Evolutionary conservation across 176 grass and related monocot genomes (phyloP).

Genomic region (Ampelocalamus luodianensis): DNA sequence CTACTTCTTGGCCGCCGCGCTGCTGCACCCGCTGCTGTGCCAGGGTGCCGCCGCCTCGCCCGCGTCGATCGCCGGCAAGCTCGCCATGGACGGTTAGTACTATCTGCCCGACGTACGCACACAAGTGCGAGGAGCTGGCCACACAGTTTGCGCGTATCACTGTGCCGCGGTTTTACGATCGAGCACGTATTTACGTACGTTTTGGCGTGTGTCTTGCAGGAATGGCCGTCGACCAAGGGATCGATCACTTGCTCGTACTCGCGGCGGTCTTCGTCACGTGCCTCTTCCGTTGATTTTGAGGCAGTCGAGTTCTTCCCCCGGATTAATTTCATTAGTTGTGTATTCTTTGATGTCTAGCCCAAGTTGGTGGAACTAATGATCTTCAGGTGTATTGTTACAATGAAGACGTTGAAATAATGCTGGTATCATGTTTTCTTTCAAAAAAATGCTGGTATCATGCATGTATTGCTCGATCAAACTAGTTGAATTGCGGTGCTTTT

Average conservation of each 20-base stretch:
- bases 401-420: not conserved
- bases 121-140: not conserved
- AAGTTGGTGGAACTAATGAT: not conserved
- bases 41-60: not conserved
- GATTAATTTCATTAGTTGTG: not conserved
- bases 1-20: slow-evolving; percentile 12
- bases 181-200: too few relatives aligned
- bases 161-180: not conserved
- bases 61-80: not conserved
- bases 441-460: too few relatives aligned
- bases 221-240: slow-evolving; percentile 5
- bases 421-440: not conserved
- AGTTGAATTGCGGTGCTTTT: too few relatives aligned
- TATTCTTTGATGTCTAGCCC: not conserved
- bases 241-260: slow-evolving; percentile 38
- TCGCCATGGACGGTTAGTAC: slow-evolving; percentile 33
- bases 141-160: not conserved
- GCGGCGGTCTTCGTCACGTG: slow-evolving; percentile 28
- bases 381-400: not conserved
- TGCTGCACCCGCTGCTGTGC: slow-evolving; percentile 39
- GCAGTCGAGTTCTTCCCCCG: not conserved
- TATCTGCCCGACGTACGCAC: too few relatives aligned
- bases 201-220: slow-evolving; percentile 5
- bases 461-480: too few relatives aligned
- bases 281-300: slow-evolving; percentile 1